Conservation (phyloP, 2,329 filamentous ascomycete species). For the Ceratocystis ficicola region DNA sequence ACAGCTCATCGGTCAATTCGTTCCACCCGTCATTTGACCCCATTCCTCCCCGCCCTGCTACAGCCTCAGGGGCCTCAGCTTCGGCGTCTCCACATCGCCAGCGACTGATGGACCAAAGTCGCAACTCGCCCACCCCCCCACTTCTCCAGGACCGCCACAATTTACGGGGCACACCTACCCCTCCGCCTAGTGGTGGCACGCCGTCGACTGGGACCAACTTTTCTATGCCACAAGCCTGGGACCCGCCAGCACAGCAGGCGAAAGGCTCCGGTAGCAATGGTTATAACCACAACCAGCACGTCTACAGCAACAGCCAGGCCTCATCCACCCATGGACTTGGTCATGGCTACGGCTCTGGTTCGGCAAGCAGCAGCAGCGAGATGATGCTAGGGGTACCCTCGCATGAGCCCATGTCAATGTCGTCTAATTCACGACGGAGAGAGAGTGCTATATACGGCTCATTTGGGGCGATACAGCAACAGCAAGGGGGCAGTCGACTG, state of each 20-base stretch:
- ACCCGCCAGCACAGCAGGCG: not conserved
- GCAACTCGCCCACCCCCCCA: slow-evolving; percentile 41
- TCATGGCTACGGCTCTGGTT: slow-evolving; percentile 11
- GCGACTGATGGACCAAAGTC: slow-evolving; percentile 32
- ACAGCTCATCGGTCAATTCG: slow-evolving; percentile 24
- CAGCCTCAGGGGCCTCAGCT: slow-evolving; percentile 35
- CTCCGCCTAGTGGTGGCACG: slow-evolving; percentile 25
- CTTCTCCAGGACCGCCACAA: slow-evolving; percentile 29
- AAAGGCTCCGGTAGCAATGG: not conserved
- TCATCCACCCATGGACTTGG: slow-evolving; percentile 23
- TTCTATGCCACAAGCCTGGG: slow-evolving; percentile 18
- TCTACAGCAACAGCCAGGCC: slow-evolving; percentile 31
- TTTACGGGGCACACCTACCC: slow-evolving; percentile 35
- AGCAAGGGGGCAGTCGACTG: slow-evolving; percentile 35
- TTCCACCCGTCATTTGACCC: slow-evolving; percentile 20
- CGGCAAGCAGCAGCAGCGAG: slow-evolving; percentile 13
- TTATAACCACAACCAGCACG: slow-evolving; percentile 36
- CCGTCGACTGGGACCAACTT: slow-evolving; percentile 23
- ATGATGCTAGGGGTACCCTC: slow-evolving; percentile 20
- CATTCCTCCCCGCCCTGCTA: slow-evolving; percentile 37
- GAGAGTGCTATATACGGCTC: slow-evolving; percentile 51
- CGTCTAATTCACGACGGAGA: slow-evolving; percentile 34
- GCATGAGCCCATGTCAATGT: slow-evolving; percentile 7
- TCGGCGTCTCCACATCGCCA: slow-evolving; percentile 42
- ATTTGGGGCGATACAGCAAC: slow-evolving; percentile 35